Conservation (phyloP, 257 asterid species). For the Marsdenia floribunda region DNA sequence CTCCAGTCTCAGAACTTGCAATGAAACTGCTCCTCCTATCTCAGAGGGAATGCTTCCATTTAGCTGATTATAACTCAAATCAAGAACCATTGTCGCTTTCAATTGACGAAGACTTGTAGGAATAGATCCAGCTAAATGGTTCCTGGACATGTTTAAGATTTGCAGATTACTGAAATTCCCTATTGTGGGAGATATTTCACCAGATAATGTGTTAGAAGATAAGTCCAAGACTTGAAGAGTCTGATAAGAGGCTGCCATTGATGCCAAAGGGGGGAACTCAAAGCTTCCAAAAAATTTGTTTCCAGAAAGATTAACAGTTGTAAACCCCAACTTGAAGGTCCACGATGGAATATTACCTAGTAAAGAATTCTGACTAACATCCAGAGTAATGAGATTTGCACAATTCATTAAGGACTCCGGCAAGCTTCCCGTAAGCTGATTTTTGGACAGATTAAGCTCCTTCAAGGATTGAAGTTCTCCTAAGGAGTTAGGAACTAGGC, state of each 20-base stretch:
- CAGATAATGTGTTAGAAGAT: slow-evolving; percentile 64
- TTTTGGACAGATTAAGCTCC: slow-evolving; percentile 51
- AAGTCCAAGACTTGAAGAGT: slow-evolving; percentile 55
- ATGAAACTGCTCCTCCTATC: slow-evolving; percentile 44
- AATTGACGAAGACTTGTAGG: slow-evolving; percentile 54
- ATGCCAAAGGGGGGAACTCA: slow-evolving; percentile 16
- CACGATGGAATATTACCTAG: slow-evolving; percentile 68
- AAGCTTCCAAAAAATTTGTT: slow-evolving; percentile 56
- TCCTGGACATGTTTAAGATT: slow-evolving; percentile 54
- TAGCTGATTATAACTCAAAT: slow-evolving; percentile 62
- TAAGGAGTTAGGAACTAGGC: slow-evolving; percentile 41
- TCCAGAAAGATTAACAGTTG: slow-evolving; percentile 40
- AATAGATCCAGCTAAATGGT: slow-evolving; percentile 46
- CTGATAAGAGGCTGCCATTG: slow-evolving; percentile 32
- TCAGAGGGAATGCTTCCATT: slow-evolving; percentile 59
- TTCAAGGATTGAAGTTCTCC: slow-evolving; percentile 50
- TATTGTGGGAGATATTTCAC: slow-evolving; percentile 48
- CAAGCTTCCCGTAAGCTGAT: slow-evolving; percentile 49
- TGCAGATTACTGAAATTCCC: slow-evolving; percentile 55
- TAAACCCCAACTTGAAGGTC: slow-evolving; percentile 49
- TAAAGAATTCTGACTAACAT: slow-evolving; percentile 41
- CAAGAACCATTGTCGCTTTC: slow-evolving; percentile 40
- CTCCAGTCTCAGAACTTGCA: slow-evolving; percentile 57
- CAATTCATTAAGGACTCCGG: slow-evolving; percentile 59
- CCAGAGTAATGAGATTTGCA: slow-evolving; percentile 46